Base-by-base conservation (phyloP, 1,284 basidiomycete species). In the Entoloma clypeatum region DNA sequence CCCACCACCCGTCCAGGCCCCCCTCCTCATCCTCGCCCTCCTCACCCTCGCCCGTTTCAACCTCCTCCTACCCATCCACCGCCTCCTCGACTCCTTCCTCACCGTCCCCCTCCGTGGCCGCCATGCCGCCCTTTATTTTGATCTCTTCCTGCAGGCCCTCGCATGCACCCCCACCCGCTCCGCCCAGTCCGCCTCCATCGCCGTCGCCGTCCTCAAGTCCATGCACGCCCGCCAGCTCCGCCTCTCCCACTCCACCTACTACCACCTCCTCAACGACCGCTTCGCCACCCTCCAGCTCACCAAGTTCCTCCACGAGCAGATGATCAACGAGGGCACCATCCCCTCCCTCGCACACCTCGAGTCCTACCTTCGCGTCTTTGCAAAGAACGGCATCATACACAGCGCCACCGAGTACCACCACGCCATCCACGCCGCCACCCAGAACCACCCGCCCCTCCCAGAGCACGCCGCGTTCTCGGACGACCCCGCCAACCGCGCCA, bases 131-230 rank as follows among this genome's bases (percentile, higher is more conserved):
- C 59, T 68, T 24, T 67, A 80, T 47, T 76, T 75, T 62, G 77
- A 81, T 47, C 63, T 74, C 32, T 58, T 85, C 36, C 69, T 86
- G 6, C 71, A 69, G 27, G 67, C 75, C 2, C 57, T 84, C 28
- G 62, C 75, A 0, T 54, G 59, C 43, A 63, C 69, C 29, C 63
- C 71, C 5, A 52, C 57, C 1, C 55, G 62, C n/a, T 72, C 73
- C 0, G 52, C 56, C 0, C 63, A 70, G 6, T 63, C 62, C 5
- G 65, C 71, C 2, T 56, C 64, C 10, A 58, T 67, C 26, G 64
- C 69, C 1, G 50, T 74, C 4, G 44, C 61, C 0, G 36, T 82
- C 11, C 55, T 83, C 26, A 58, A 59, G 27, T 57, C 67, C 13
- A 75, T 80, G 75, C 54, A 69, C 26, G 56, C 62, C 6, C 59